Evolutionary conservation across 2,329 filamentous ascomycete genomes (phyloP), one percentile per base, ranked within the genome.

Genomic region (Fusarium oxysporum): DNA sequence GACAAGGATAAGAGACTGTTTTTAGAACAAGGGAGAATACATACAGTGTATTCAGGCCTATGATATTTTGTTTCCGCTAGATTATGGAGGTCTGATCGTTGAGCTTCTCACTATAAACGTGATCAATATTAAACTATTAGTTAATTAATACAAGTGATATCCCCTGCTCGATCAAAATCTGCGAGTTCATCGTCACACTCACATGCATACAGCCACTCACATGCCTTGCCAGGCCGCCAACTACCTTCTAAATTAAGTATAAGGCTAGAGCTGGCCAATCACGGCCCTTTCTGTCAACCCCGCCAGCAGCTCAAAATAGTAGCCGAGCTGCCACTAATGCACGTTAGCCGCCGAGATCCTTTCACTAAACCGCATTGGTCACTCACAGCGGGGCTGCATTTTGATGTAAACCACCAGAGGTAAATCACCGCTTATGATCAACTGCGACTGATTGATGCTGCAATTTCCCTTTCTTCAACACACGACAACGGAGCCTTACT

Each of bases 261-360:
- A 60, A 45, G 45, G 51, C 57, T 60, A 25, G 11, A 6, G 3
- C 6, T 17, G 33, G 12, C 74, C 74, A 76, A 76, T 76, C 44
- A 65, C 2, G n/a, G 37, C 8, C 5, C 30, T 35, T 58, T n/a
- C 30, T 40, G 16, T 9, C 17, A 54, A 23, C 71, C 70, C 75
- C 70, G 59, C 63, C 43, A 14, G 25, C 25, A 28, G 30, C 62
- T 47, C 32, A 60, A 77, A 74, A 73, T 75, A 77, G 73, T 32
- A 70, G 43, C 51, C 53, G 38, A 55, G 55, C 17, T 61, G 58
- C 54, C 70, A 51, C 76, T 77, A 77, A 72, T 77, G 76, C 72
- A 68, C 40, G 70, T 71, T 77, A 77, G 66, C 66, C 76, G 76
- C 76, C 76, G 65, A 62, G 58, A 30, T 37, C 44, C 32, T 19